Percentiles rank a stretch among this genome's conserved stretches.
phyloP scores from a whole-genome alignment of 257 asterid species.

The Lithospermum erythrorhizon region DNA sequence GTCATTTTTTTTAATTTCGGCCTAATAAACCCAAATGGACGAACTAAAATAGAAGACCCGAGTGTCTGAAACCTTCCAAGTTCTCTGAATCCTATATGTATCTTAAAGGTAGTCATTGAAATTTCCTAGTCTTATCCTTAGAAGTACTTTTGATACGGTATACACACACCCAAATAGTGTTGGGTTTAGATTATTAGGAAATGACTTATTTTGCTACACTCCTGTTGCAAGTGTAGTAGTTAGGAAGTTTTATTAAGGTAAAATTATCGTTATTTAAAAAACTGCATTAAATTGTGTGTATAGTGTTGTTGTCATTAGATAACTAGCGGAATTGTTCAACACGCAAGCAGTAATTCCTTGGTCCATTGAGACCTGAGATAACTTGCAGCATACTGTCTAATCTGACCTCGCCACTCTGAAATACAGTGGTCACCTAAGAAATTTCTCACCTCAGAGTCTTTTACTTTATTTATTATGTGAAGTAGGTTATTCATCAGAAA shows the following conservation, averaged over 20 bases:
- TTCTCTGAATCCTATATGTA: conserved; percentile 83
- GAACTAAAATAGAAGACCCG: too few species aligned
- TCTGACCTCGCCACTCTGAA: conserved; percentile 55
- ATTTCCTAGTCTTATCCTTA: conserved; percentile 60
- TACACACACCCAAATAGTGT: conserved; percentile 51
- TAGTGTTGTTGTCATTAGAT: too few species aligned
- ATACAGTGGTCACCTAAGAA: conserved; percentile 74
- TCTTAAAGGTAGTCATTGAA: conserved; percentile 76
- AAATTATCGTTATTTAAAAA: too few species aligned
- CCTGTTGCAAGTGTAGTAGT: too few species aligned
- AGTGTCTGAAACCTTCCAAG: conserved; percentile 57
- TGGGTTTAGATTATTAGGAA: too few species aligned
- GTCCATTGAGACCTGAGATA: conserved; percentile 89
- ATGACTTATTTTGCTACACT: too few species aligned
- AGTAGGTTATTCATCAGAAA: conserved; percentile 84
- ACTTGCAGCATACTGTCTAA: conserved; percentile 72
- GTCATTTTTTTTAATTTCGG: too few species aligned
- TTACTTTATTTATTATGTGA: conserved; percentile 75
- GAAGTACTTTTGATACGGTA: conserved; percentile 37
- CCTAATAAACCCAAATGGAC: too few species aligned
- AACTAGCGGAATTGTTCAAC: conserved; percentile 76
- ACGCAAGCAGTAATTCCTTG: conserved; percentile 50
- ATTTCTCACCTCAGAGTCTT: conserved; percentile 46
- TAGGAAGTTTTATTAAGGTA: too few species aligned
- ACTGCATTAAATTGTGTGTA: too few species aligned